Conservation (phyloP, 805 yeast genomes). For the Hanseniaspora lindneri region DNA sequence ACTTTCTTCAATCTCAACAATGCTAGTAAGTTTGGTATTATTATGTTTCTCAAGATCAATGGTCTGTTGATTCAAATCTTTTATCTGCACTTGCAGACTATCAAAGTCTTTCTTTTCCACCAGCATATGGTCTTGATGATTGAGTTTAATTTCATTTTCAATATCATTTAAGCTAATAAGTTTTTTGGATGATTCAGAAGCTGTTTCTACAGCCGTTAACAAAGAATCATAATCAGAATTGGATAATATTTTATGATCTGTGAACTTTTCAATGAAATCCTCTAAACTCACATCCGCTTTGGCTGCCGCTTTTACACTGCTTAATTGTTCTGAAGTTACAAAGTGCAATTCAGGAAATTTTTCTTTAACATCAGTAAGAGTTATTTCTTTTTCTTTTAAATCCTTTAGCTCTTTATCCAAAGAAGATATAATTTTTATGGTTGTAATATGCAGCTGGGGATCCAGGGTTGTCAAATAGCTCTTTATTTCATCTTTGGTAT, state of each 20-base stretch:
- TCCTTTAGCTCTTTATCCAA: background rate
- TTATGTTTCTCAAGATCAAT: background rate
- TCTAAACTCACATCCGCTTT: background rate
- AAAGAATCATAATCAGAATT: too few relatives aligned
- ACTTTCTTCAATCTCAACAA: background rate
- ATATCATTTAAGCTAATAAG: slow-evolving; percentile 5
- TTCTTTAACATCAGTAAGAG: background rate
- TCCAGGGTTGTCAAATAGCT: background rate
- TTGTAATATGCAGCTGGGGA: background rate
- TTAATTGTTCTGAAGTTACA: background rate
- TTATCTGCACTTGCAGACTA: background rate
- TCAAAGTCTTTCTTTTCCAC: slow-evolving; percentile 8
- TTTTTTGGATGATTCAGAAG: slow-evolving; percentile 2
- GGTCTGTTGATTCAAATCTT: background rate
- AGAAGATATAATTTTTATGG: background rate
- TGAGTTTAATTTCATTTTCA: slow-evolving; percentile 6
- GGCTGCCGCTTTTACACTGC: background rate
- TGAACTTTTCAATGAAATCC: background rate
- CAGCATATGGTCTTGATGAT: slow-evolving; percentile 12
- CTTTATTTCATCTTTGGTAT: slow-evolving; percentile 2
- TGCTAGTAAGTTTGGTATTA: background rate
- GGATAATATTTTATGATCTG: slow-evolving; percentile 1
- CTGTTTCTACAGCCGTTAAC: too few relatives aligned
- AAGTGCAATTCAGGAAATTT: background rate
- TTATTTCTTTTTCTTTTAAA: background rate